Evolutionary conservation across 139 green algal genomes (phyloP).

Genomic region (Coccomyxa sp.): DNA sequence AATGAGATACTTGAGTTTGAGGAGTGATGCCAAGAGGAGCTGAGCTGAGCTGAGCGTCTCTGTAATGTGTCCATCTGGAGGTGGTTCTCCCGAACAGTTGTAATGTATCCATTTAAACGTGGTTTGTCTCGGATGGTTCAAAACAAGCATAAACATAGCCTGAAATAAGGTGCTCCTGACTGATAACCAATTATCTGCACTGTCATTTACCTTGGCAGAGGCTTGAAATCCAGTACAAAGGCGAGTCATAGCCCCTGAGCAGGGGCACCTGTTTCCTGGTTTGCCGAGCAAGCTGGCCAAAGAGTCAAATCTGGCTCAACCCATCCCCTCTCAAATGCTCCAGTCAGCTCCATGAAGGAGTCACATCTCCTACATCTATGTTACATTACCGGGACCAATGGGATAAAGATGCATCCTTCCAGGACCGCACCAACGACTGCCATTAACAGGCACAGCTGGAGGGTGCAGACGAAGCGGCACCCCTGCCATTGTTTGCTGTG

Average conservation of each 20-base stretch:
- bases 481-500: slow-evolving; percentile 1
- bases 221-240: too few species aligned
- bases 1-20: neutral
- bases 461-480: neutral
- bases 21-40: neutral
- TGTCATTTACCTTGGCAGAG: too few species aligned
- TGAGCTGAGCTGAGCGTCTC: neutral
- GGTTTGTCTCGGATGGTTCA: neutral
- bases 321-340: neutral
- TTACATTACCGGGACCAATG: neutral
- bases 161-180: neutral
- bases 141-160: neutral
- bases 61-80: neutral
- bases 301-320: neutral
- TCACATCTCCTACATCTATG: neutral
- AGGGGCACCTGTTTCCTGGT: too few species aligned
- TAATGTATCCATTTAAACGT: neutral
- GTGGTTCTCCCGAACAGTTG: too few species aligned
- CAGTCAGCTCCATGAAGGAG: neutral
- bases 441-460: slow-evolving; percentile 8
- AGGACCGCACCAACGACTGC: too few species aligned
- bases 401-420: neutral
- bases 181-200: too few species aligned
- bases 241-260: too few species aligned
- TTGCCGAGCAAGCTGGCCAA: too few species aligned